Base-by-base conservation (phyloP, 2,329 filamentous ascomycete genomes). In the Rutstroemia sp. region DNA sequence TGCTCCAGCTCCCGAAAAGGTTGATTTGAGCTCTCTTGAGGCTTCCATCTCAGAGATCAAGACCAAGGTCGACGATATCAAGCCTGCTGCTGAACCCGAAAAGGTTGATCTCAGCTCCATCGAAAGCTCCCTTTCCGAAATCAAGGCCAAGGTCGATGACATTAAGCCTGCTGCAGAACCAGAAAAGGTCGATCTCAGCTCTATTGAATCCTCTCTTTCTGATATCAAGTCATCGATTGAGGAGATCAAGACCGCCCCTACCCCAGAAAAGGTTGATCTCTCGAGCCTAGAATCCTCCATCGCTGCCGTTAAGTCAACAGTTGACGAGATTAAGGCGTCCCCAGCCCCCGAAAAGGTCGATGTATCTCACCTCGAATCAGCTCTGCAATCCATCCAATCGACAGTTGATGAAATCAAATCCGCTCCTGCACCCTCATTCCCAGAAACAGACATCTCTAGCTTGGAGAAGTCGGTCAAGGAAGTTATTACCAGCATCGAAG, bases 271-370 rank as follows among this genome's bases (percentile, higher is more conserved):
- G 38, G 27, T 50, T 27, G 62, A 64, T 51, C 46, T 63, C 2
- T 51, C 59, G 6, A 37, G 46, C 23, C 38, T 64, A 4, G 54
- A 62, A n/a, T 30, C 58, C 8, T 60, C 60, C 1, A 49, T 64
- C 14, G 55, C 61, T 12, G 60, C 59, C 9, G 46, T 65, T 12
- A 52, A 53, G 8, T 30, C 57, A 21, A 56, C 59, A 19, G 55
- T 64, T n/a, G 58, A 59, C 27, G 46, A 56, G 27, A 34, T 57
- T 14, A 57, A 57, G 23, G 49, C 48, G 23, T 45, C 49, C 10
- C 52, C 62, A 37, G 14, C 52, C 23, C 44, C 61, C 7, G 57
- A 61, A 48, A 54, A 60, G 25, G 45, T 62, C 30, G 61, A 64
- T 48, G 41, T 63, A 3, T 54, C 60, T 2, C 30, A 52, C 16